Evolutionary conservation across 495 filamentous ascomycete genomes (phyloP), one percentile per base, ranked within the genome.

Genomic region (Clohesyomyces aquaticus): DNA sequence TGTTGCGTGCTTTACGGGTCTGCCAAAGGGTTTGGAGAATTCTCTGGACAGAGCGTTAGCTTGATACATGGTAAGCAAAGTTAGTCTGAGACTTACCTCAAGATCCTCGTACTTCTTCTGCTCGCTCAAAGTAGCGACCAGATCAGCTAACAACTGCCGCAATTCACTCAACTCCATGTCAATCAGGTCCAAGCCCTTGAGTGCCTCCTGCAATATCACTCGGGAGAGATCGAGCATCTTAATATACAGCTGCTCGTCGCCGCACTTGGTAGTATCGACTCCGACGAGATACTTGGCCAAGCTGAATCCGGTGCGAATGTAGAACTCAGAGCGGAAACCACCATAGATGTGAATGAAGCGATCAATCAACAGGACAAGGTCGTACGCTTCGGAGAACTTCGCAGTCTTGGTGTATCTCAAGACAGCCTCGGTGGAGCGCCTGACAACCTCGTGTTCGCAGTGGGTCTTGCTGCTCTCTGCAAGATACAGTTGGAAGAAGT

Each of bases 331-430:
- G 41, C 78, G 77, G 62, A 85, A 82, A 28, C 78, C 81, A 27
- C 78, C 76, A 32, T 83, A 83, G n/a, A 80, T 69, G 43, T 82
- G 77, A 16, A 81, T 75, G 71, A 87, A 87, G 6, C 81, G 77
- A 65, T 84, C 83, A 42, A 83, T 73, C 32, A 81, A 80, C 11
- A 75, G 74, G 0, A 82, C 81, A 0, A 87, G 63, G 25, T 83
- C 80, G 53, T 82, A 79, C 0, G 82, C 83, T 18, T 82, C 75
- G 58, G 80, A 73, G 72, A 82, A 83, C 18, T 62, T 62, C n/a
- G 56, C 66, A 46, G 55, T 58, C 46, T 59, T 68, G 19, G 65
- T 66, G 54, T 18, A 61, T 9, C 19, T 48, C 35, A 61, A 51
- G 26, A 68, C 61, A 0, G 57, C 46, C 22, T 41, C 47, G 28